Conservation (phyloP, 169 alveolate species). For the Cryptosporidium sp. region DNA sequence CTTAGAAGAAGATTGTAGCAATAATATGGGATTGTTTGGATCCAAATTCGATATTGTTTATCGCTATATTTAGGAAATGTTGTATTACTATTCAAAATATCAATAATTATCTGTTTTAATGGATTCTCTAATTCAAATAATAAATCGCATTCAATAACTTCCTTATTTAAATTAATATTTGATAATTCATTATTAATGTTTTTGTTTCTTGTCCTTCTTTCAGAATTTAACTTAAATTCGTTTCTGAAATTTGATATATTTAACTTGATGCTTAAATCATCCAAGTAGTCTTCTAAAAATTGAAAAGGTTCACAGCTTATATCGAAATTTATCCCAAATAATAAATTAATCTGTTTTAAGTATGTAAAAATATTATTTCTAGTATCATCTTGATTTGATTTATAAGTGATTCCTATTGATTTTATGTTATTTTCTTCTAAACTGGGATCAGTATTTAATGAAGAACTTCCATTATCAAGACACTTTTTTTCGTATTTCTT, state of each 20-base stretch:
- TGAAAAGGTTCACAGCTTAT: not conserved
- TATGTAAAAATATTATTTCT: not conserved
- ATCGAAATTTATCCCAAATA: not conserved
- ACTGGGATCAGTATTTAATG: not conserved
- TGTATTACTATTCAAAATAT: not conserved
- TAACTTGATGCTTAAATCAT: not conserved
- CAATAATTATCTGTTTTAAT: slow-evolving; percentile 10
- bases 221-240: not conserved
- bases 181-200: slow-evolving; percentile 10
- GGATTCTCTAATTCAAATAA: not conserved
- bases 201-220: slow-evolving; percentile 39
- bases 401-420: not conserved
- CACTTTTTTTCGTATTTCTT: not conserved
- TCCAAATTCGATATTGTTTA: slow-evolving; percentile 46
- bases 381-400: not conserved
- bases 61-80: slow-evolving; percentile 28
- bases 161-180: not conserved
- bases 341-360: not conserved
- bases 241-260: not conserved
- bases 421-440: not conserved
- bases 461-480: not conserved
- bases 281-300: not conserved
- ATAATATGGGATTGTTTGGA: slow-evolving; percentile 38
- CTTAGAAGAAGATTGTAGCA: slow-evolving; percentile 32
- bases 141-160: not conserved